A percentile compares a stretch with the other conserved stretches of the same genome.
These are phyloP conservation scores for Clitopilus passeckerianus DNA, from an alignment of 768 basidiomycete genomes.

Conservation along the genomic window DNA sequence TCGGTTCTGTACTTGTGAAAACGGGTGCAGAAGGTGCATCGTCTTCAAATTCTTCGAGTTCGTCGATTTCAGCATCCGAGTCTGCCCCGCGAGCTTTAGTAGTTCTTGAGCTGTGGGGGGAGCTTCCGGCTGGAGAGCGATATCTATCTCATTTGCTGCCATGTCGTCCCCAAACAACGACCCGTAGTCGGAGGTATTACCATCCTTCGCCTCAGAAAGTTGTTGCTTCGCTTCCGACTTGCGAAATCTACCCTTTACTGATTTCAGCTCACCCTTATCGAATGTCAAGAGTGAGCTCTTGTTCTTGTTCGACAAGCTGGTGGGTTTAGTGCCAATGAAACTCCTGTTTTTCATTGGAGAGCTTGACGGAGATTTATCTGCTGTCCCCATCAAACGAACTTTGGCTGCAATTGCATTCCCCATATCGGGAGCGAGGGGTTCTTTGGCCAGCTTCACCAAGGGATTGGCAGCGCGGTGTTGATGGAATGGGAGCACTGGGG, in stretches of 20 bases:
- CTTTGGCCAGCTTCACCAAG: constrained; percentile 47
- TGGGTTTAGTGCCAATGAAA: constrained; percentile 46
- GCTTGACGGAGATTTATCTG: constrained; percentile 9
- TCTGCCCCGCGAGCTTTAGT: constrained; percentile 37
- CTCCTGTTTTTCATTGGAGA: constrained; percentile 21
- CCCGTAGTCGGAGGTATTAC: background rate
- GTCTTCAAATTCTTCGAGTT: constrained; percentile 7
- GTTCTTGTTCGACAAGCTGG: constrained; percentile 31
- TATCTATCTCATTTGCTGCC: constrained; percentile 6
- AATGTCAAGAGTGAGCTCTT: constrained; percentile 51
- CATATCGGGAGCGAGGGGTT: constrained; percentile 22
- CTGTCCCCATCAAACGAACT: constrained; percentile 32
- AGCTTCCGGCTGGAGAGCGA: background rate
- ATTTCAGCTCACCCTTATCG: constrained; percentile 46
- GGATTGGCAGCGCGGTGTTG: constrained; percentile 48
- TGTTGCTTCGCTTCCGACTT: constrained; percentile 2
- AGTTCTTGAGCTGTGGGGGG: constrained; percentile 40
- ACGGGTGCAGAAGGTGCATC: constrained; percentile 5
- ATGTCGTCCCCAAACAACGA: constrained; percentile 10
- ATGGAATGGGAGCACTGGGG: constrained; percentile 28
- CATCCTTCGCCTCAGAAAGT: background rate
- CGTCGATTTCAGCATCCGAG: background rate
- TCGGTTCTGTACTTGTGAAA: background rate
- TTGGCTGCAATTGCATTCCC: constrained; percentile 46
- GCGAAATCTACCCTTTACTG: constrained; percentile 40